phyloP scores from a whole-genome alignment of 495 filamentous ascomycete species.

The Penicillium coffeae region DNA sequence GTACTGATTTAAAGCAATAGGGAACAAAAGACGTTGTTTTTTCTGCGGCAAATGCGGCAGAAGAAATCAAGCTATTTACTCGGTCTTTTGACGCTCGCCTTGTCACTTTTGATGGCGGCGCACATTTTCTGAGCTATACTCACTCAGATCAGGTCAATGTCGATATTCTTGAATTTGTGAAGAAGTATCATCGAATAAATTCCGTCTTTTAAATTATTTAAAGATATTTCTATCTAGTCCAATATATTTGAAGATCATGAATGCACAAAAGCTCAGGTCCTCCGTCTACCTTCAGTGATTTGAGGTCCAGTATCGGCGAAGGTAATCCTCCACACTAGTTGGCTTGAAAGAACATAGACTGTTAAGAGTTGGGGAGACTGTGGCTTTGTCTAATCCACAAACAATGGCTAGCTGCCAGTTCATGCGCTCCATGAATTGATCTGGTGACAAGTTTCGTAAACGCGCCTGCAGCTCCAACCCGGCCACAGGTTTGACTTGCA shows the following conservation, averaged over 20 bases:
- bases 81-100: conserved; percentile 47
- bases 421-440: neutral
- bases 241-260: too few relatives aligned
- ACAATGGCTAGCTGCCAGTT: neutral
- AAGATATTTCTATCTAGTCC: too few relatives aligned
- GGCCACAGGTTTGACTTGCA: conserved; percentile 18
- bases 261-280: too few relatives aligned
- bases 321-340: conserved; percentile 14
- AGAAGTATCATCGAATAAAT: too few relatives aligned
- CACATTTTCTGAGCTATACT: conserved; percentile 55
- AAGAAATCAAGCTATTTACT: conserved; percentile 58
- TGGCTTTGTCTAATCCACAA: neutral
- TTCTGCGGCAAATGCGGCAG: conserved; percentile 39
- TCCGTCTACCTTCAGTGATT: too few relatives aligned
- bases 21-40: conserved; percentile 55
- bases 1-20: conserved; percentile 16
- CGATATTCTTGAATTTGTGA: conserved; percentile 7
- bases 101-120: conserved; percentile 46
- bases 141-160: conserved; percentile 9
- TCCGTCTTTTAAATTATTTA: too few relatives aligned
- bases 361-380: conserved; percentile 9
- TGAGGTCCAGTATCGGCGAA: neutral
- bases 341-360: conserved; percentile 30
- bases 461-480: neutral
- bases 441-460: too few relatives aligned